Conservation (phyloP, 2,329 filamentous ascomycete species). For the Paraphoma sp. region DNA sequence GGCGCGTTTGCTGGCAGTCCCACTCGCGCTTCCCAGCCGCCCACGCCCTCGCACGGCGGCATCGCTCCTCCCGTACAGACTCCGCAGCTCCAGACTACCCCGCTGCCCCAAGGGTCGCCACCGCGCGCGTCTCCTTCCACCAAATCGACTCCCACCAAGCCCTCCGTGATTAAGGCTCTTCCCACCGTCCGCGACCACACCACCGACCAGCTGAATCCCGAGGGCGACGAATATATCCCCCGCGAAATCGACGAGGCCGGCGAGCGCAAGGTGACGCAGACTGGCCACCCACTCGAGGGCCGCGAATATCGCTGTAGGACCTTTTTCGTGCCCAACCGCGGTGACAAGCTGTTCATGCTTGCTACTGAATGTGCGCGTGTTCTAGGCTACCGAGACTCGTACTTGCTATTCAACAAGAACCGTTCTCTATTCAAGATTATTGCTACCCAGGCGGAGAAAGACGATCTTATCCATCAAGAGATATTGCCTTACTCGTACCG, state of each 20-base stretch:
- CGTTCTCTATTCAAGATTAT: constrained; percentile 97
- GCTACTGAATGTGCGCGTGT: constrained; percentile 96
- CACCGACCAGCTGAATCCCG: constrained; percentile 88
- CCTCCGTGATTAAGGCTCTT: constrained; percentile 83
- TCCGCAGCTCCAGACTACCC: constrained; percentile 61
- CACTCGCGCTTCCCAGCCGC: constrained; percentile 57
- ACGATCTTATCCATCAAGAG: constrained; percentile 92
- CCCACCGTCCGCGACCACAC: constrained; percentile 97
- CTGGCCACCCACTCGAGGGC: constrained; percentile 80
- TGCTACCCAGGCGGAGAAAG: constrained; percentile 92
- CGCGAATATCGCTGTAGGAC: constrained; percentile 93
- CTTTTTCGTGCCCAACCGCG: constrained; percentile 88
- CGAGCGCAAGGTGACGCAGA: constrained; percentile 88
- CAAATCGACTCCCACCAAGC: constrained; percentile 81
- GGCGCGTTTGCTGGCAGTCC: constrained; percentile 62
- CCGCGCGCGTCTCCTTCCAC: constrained; percentile 67
- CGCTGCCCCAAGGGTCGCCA: constrained; percentile 59
- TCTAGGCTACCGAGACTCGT: constrained; percentile 94
- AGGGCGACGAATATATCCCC: constrained; percentile 92
- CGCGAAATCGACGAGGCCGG: constrained; percentile 92
- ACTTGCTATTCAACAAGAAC: constrained; percentile 98
- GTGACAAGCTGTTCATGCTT: constrained; percentile 96
- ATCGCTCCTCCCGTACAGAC: constrained; percentile 58
- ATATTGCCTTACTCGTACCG: constrained; percentile 97
- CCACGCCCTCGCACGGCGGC: constrained; percentile 58